Evolutionary conservation across 305 asterid genomes (phyloP), one percentile per base, ranked within the genome.

Genomic region (Solanum hybrid): DNA sequence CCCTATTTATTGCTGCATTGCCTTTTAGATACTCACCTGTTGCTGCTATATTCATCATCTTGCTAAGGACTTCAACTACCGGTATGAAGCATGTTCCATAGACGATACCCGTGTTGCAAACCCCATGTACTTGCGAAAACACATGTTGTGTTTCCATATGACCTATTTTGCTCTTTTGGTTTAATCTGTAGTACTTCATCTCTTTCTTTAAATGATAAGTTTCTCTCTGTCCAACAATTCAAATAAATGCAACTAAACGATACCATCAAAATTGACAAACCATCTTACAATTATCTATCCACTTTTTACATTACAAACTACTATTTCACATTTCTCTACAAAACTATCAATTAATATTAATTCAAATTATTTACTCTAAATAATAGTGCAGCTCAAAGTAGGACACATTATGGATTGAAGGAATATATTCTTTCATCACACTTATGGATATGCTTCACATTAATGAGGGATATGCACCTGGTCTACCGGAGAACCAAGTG

Each of bases 401-500:
- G 71, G 87, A 40, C 20, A 29, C 11, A 6, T 18, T 46, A 83
- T 83, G 29, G 87, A 83, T 83, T 83, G 29, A 83, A 83, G 40
- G 11, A 18, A 46, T 37, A 81, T 81, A 83, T 83, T 46, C 28
- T 46, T 78, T 86, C 29, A 40, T 84, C 39, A 46, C 74, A 18
- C 87, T 46, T 31, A 28, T 57, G 40, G 24, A 12, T 84, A 57
- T 31, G 74, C 86, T 84, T 89, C 79, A 78, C 74, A 24, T 14
- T 64, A 73, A 40, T 33, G 81, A 82, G 89, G 64, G 89, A 28
- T 28, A 26, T 80, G 81, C 86, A 95, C 96, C 95, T 94, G 90
- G 42, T 91, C 89, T 31, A 95, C 94, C 0, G 93, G 96, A 78
- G 31, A 83, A 89, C 94, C 89, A 39, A 29, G 36, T 1, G 64